phyloP scores from a whole-genome alignment of 2,329 filamentous ascomycete species.

The Nigrospora sphaerica region DNA sequence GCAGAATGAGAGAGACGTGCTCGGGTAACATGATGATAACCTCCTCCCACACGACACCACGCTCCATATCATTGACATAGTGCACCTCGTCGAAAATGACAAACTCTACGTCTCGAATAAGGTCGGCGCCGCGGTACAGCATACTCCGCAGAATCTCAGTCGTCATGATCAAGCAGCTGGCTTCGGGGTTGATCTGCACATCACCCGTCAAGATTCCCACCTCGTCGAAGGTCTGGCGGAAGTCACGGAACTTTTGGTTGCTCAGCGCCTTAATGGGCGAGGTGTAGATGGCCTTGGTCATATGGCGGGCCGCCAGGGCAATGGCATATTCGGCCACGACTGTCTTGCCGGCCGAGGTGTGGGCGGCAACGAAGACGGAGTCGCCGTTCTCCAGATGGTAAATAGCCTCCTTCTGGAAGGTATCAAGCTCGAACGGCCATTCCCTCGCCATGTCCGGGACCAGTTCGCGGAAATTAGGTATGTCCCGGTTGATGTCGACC shows the following conservation, averaged over 20 bases:
- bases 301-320: conserved; percentile 90
- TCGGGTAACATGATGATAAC: conserved; percentile 99
- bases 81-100: conserved; percentile 99
- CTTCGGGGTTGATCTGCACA: conserved; percentile 95
- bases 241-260: conserved; percentile 98
- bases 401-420: conserved; percentile 96
- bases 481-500: conserved; percentile 89
- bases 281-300: conserved; percentile 99
- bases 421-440: conserved; percentile 96
- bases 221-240: conserved; percentile 83
- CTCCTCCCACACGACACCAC: conserved; percentile 98
- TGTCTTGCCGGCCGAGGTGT: conserved; percentile 96
- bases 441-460: conserved; percentile 94
- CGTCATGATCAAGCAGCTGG: conserved; percentile 98
- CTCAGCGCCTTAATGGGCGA: conserved; percentile 97
- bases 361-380: conserved; percentile 94
- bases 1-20: conserved; percentile 88
- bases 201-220: conserved; percentile 96
- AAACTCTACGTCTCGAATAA: conserved; percentile 96
- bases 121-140: conserved; percentile 91
- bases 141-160: conserved; percentile 97
- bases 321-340: conserved; percentile 98
- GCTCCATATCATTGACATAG: conserved; percentile 93
- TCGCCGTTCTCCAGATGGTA: conserved; percentile 96
- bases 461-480: conserved; percentile 87